Percentiles rank a stretch among this genome's conserved stretches.
These are phyloP conservation scores for Actinidia arguta DNA, from an alignment of 179 eudicot genomes.

Conservation along the genomic window DNA sequence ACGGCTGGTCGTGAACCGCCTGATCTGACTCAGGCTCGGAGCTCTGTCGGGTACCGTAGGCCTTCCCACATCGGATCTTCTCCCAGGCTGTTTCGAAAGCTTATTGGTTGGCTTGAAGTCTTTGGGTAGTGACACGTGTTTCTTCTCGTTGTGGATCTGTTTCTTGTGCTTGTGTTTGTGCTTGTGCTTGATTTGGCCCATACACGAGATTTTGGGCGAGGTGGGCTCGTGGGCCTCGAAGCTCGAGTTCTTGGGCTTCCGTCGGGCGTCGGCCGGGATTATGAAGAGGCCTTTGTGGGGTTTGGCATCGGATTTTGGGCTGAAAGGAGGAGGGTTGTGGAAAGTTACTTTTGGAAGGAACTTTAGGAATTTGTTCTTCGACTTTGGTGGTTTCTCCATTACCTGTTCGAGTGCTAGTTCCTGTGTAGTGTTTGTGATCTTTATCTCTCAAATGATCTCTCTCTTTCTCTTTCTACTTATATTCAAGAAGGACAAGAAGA, in stretches of 20 bases:
- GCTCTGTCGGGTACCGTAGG: conserved; percentile 17
- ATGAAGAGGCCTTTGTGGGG: conserved; percentile 49
- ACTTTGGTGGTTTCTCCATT: conserved; percentile 10
- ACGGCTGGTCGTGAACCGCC: conserved; percentile 74
- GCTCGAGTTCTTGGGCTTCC: conserved; percentile 36
- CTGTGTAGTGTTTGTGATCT: too few species aligned
- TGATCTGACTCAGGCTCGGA: conserved; percentile 69
- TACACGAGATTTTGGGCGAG: conserved; percentile 89
- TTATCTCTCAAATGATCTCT: too few species aligned
- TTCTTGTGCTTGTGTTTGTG: conserved; percentile 34
- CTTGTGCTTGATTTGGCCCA: conserved; percentile 84
- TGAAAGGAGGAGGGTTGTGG: conserved; percentile 59
- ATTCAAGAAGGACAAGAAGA: neutral
- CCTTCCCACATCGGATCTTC: conserved; percentile 16
- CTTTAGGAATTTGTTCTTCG: conserved; percentile 54
- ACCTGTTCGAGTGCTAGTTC: too few species aligned
- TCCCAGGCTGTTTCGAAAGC: conserved; percentile 2
- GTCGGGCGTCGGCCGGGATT: conserved; percentile 68
- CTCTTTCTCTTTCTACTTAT: neutral
- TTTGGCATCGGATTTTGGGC: conserved; percentile 54
- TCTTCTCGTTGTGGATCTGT: too few species aligned
- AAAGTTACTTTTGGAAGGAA: conserved; percentile 62
- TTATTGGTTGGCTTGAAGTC: neutral
- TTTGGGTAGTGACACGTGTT: neutral
- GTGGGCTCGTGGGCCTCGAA: conserved; percentile 65